These are phyloP conservation scores for Dryadomyces quercus-mongolicae DNA, from an alignment of 2,329 filamentous ascomycete genomes.

Conservation along the genomic window DNA sequence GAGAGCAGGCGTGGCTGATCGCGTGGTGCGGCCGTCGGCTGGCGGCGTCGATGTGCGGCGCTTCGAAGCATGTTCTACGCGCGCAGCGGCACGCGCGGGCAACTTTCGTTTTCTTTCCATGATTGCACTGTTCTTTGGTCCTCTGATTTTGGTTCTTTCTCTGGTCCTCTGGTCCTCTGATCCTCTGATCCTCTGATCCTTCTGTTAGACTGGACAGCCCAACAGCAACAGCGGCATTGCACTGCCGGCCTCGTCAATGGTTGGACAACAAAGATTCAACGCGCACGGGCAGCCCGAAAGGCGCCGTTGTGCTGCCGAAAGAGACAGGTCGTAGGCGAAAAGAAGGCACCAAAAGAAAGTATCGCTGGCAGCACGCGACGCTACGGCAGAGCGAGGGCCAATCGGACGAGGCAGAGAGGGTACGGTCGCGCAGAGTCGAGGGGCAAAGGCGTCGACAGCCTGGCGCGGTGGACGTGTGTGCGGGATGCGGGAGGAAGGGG, in stretches of 20 bases:
- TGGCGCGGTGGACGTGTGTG: neutral
- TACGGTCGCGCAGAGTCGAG: neutral
- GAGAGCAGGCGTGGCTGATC: constrained; percentile 32
- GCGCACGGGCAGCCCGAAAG: no score
- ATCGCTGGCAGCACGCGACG: neutral
- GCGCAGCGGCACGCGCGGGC: constrained; percentile 48
- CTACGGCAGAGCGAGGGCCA: neutral
- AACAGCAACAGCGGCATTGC: no score
- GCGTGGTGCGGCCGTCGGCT: constrained; percentile 21
- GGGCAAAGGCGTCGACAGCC: neutral
- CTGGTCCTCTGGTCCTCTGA: neutral
- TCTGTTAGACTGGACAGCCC: no score
- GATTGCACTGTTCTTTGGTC: no score
- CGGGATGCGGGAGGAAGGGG: neutral
- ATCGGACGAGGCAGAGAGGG: neutral
- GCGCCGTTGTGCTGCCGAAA: no score
- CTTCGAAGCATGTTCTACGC: constrained; percentile 47
- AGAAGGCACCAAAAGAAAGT: no score
- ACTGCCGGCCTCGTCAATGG: no score
- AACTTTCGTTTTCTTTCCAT: constrained; percentile 59
- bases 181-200: no score
- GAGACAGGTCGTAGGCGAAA: no score
- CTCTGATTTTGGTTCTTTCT: no score
- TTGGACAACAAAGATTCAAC: no score
- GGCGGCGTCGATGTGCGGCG: constrained; percentile 46